These are phyloP conservation scores for Solanum lignicaule DNA, from an alignment of 257 asterid genomes.

Conservation along the genomic window DNA sequence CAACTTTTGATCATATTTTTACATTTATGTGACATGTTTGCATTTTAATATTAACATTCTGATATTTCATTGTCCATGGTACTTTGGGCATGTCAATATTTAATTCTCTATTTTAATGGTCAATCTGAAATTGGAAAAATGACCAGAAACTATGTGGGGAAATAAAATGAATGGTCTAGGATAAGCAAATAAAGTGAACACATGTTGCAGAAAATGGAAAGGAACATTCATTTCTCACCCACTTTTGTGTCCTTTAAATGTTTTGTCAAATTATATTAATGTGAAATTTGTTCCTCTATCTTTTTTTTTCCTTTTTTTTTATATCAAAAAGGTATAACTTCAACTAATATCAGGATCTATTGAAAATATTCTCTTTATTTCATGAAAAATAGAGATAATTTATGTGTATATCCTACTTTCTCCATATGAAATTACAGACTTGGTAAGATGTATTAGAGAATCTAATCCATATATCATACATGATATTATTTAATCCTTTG, in stretches of 20 bases:
- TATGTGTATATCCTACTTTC: background rate
- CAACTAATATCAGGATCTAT: background rate
- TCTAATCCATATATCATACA: too few relatives aligned
- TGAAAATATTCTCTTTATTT: background rate
- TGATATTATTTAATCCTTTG: too few relatives aligned
- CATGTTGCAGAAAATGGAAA: background rate
- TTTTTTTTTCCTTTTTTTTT: background rate
- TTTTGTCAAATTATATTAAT: background rate
- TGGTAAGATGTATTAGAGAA: too few relatives aligned
- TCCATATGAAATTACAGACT: too few relatives aligned
- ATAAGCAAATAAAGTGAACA: background rate
- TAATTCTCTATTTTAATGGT: background rate
- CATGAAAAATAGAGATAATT: background rate
- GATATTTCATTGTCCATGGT: background rate
- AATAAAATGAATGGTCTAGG: background rate
- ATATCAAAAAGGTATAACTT: background rate
- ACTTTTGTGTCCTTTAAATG: background rate
- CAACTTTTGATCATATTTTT: background rate
- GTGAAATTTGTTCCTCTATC: background rate
- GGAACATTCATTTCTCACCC: background rate
- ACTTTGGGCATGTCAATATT: background rate
- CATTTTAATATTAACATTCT: background rate
- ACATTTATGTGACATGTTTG: background rate
- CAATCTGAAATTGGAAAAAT: background rate
- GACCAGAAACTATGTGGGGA: background rate